Evolutionary conservation across 345 rosid species (phyloP).

Genomic region (Salix exigua): DNA sequence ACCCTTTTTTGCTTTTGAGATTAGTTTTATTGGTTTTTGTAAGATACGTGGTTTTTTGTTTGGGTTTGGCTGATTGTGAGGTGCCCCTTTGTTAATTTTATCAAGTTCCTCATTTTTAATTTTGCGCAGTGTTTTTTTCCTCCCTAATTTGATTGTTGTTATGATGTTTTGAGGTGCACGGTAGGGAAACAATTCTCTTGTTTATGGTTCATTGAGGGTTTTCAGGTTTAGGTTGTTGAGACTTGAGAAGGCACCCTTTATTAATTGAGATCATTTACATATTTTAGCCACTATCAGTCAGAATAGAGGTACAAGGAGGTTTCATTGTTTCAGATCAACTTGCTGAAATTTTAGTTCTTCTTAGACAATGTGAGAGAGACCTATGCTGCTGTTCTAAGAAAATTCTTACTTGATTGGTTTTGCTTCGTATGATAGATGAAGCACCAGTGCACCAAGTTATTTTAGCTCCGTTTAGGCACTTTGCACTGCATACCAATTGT

Average conservation of each 20-base stretch:
- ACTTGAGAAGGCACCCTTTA: not conserved
- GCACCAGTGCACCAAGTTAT: not conserved
- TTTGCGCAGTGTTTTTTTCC: not conserved
- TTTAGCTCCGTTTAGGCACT: not conserved
- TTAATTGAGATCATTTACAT: not conserved
- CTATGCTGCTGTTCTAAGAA: not conserved
- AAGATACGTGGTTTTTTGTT: not conserved
- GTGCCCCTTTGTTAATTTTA: not conserved
- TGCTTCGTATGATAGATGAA: not conserved
- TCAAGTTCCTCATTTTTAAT: no score
- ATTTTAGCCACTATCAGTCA: not conserved
- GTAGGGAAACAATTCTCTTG: not conserved
- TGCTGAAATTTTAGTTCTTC: not conserved
- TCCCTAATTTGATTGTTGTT: not conserved
- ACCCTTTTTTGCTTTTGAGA: not conserved
- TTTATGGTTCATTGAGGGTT: not conserved
- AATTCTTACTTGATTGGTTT: not conserved
- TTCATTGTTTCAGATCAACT: not conserved
- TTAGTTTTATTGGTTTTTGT: constrained; percentile 5
- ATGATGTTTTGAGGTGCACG: not conserved
- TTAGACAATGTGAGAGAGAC: not conserved
- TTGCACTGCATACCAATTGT: not conserved
- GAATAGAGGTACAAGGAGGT: not conserved
- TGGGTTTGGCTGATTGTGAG: constrained; percentile 5
- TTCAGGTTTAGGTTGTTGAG: not conserved